Percentiles rank a stretch among this genome's conserved stretches.
Evolutionary conservation across 768 basidiomycete species (phyloP).

Genomic region (Lactarius sp.): DNA sequence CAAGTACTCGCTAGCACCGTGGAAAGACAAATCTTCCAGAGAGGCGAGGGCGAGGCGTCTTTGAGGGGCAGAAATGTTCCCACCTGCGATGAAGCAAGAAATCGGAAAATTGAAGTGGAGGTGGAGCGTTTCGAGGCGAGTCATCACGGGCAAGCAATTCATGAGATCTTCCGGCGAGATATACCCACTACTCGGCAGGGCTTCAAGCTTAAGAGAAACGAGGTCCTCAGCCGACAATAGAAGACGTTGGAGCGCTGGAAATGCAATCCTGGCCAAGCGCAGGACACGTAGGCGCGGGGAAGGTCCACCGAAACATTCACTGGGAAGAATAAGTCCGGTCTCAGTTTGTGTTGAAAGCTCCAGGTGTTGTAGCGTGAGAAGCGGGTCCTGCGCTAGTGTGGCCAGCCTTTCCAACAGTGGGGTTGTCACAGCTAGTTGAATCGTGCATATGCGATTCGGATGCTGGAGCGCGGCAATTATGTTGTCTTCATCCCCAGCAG

Average conservation of each 20-base stretch:
- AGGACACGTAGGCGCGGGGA: too few species aligned
- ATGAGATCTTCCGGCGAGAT: too few species aligned
- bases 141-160: too few species aligned
- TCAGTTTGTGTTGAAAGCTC: too few species aligned
- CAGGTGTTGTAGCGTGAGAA: not conserved
- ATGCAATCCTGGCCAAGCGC: too few species aligned
- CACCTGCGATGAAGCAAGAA: not conserved
- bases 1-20: not conserved
- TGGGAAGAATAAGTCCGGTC: too few species aligned
- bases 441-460: not conserved
- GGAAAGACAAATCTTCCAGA: not conserved
- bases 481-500: not conserved
- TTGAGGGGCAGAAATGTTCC: too few species aligned
- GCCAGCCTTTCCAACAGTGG: not conserved
- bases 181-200: too few species aligned
- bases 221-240: not conserved
- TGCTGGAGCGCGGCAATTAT: slow-evolving; percentile 2
- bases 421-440: not conserved
- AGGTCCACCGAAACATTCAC: too few species aligned
- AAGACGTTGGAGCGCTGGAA: not conserved
- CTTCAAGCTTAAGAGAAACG: too few species aligned
- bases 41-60: not conserved
- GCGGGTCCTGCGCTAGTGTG: not conserved
- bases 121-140: not conserved
- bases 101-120: not conserved